Percentiles rank a stretch among this genome's conserved stretches.
These are phyloP conservation scores for Entomophthora muscae DNA, from an alignment of 371 early-diverging fungal species.

Conservation along the genomic window DNA sequence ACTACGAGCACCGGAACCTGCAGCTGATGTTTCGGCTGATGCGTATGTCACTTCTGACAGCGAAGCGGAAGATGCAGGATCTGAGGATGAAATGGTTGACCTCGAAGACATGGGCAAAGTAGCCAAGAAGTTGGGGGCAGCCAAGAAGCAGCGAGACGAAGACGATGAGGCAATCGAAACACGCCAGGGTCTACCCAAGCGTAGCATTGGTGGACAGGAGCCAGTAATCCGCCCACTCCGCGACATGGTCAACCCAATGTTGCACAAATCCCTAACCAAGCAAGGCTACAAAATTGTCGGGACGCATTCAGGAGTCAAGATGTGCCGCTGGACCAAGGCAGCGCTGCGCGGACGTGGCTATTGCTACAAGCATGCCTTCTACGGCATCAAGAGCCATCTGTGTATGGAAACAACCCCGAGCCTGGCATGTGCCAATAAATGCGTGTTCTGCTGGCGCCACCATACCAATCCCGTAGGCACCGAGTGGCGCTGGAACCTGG, in stretches of 20 bases:
- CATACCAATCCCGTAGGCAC: slow-evolving; percentile 67
- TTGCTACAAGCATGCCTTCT: slow-evolving; percentile 63
- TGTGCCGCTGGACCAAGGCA: slow-evolving; percentile 68
- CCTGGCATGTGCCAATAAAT: slow-evolving; percentile 67
- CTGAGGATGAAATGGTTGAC: slow-evolving; percentile 47
- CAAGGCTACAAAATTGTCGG: slow-evolving; percentile 69
- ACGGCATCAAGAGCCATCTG: slow-evolving; percentile 41
- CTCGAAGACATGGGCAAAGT: slow-evolving; percentile 54
- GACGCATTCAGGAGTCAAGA: slow-evolving; percentile 60
- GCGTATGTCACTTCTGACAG: slow-evolving; percentile 14
- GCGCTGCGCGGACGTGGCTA: slow-evolving; percentile 60
- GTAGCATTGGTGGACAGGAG: slow-evolving; percentile 19
- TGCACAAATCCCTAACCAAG: slow-evolving; percentile 51
- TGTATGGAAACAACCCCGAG: slow-evolving; percentile 57
- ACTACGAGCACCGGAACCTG: slow-evolving; percentile 21
- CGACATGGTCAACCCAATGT: slow-evolving; percentile 60
- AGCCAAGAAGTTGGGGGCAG: slow-evolving; percentile 34
- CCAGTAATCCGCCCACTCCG: slow-evolving; percentile 24
- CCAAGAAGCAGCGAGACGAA: slow-evolving; percentile 28
- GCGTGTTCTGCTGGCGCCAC: slow-evolving; percentile 68
- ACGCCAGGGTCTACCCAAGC: slow-evolving; percentile 27
- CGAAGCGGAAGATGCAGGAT: slow-evolving; percentile 16
- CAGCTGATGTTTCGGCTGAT: slow-evolving; percentile 7
- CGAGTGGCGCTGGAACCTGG: slow-evolving; percentile 61
- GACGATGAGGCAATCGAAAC: slow-evolving; percentile 32